Evolutionary conservation across 192 early-diverging fungal species (phyloP), one percentile per base, ranked within the genome.

Genomic region (Chytriomyces sp.): DNA sequence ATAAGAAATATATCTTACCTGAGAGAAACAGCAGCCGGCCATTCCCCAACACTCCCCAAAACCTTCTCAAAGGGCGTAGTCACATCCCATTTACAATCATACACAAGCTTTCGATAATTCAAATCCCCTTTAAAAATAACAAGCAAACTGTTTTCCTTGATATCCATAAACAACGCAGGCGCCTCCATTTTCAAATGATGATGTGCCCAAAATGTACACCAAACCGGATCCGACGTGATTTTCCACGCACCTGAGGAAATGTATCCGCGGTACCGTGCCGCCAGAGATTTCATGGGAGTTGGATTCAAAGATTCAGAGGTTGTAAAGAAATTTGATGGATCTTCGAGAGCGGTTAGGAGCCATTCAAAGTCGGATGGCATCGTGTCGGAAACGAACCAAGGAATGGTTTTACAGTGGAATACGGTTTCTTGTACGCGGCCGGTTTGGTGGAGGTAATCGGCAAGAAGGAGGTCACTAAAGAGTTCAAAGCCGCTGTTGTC

Each of bases 331-430:
- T 26, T 2, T 8, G 74, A 53, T 20, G 79, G 74, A 46, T 82
- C 75, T 5, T 57, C 67, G 35, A 79, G 80, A 45, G 74, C 69
- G 5, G 84, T 78, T 5, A 94, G 64, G 35, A 93, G 80, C 86
- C 90, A 93, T 47, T 92, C 83, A 61, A 99, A 92, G 75, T 99
- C 97, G 5, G 76, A 71, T 3, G 85, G 85, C 43, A 93, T 94
- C n/a, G 93, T 93, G 77, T 99, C 97, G 26, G 76, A 76, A 23
- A 99, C 97, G 75, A 97, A 99, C 97, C 97, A 99, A 26, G 96
- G 96, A 66, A 95, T 90, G 16, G 83, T 79, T 79, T 99, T 99
- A 69, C 88, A 84, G 77, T 98, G 94, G 79, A 98, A 94, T 23
- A 92, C 86, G 13, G 98, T 81, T 35, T 85, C 79, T 7, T 70